Percentiles rank a stretch among this genome's conserved stretches.
Evolutionary conservation across 768 basidiomycete genomes (phyloP).

Genomic region (Candolleomyces aberdarensis): DNA sequence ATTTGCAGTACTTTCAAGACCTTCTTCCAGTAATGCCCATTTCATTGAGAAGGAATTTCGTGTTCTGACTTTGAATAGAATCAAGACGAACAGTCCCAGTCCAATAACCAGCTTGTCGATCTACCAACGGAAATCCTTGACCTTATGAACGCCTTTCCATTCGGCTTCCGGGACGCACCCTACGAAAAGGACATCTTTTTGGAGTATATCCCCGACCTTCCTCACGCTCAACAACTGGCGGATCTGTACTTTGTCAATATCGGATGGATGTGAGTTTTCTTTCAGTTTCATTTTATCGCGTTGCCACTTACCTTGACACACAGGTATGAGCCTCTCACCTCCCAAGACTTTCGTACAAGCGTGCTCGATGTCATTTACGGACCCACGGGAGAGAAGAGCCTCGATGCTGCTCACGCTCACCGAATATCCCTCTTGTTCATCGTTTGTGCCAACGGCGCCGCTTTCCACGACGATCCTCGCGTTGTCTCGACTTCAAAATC

Average conservation of each 20-base stretch:
- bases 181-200: slow-evolving; percentile 36
- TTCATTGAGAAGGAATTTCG: not conserved
- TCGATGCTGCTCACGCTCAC: slow-evolving; percentile 41
- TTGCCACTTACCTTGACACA: not conserved
- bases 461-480: slow-evolving; percentile 39
- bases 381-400: slow-evolving; percentile 22
- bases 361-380: slow-evolving; percentile 45
- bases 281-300: not conserved
- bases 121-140: slow-evolving; percentile 42
- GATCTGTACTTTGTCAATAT: slow-evolving; percentile 41
- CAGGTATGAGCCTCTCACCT: slow-evolving; percentile 46
- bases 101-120: slow-evolving; percentile 23
- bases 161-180: slow-evolving; percentile 39
- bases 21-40: slow-evolving; percentile 26
- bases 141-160: slow-evolving; percentile 47
- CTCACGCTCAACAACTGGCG: slow-evolving; percentile 36
- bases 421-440: slow-evolving; percentile 52
- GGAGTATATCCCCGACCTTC: slow-evolving; percentile 37
- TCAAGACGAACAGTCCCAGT: slow-evolving; percentile 6
- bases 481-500: slow-evolving; percentile 30
- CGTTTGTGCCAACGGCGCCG: slow-evolving; percentile 43
- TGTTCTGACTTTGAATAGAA: not conserved
- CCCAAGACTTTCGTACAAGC: slow-evolving; percentile 36
- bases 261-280: slow-evolving; percentile 44
- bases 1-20: slow-evolving; percentile 36